These are phyloP conservation scores for Barnettozyma hawaiiensis DNA, from an alignment of 1,139 yeast genomes.

Conservation along the genomic window DNA sequence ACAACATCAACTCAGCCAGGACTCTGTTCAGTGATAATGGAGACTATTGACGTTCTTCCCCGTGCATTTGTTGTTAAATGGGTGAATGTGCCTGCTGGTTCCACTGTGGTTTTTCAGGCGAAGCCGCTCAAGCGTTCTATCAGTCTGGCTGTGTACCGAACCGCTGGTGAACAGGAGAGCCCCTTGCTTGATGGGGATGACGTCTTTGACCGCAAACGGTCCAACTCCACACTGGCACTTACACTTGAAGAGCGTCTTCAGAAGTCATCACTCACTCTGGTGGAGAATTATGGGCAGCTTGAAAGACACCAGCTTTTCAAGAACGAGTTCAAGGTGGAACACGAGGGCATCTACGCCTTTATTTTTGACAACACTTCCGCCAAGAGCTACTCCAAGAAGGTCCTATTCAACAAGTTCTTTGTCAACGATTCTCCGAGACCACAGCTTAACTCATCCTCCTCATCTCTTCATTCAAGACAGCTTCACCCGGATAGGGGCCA, in stretches of 20 bases:
- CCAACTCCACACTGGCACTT: constrained; percentile 28
- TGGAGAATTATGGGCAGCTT: constrained; percentile 43
- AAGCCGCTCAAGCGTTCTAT: constrained; percentile 84
- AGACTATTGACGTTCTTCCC: constrained; percentile 83
- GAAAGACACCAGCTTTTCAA: constrained; percentile 53
- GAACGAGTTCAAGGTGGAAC: constrained; percentile 53
- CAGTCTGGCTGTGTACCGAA: constrained; percentile 35
- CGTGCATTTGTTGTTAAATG: constrained; percentile 87
- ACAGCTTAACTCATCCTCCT: constrained; percentile 17
- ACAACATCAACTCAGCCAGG: background rate
- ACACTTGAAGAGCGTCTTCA: constrained; percentile 36
- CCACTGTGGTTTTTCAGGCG: constrained; percentile 69
- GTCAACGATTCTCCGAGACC: constrained; percentile 17
- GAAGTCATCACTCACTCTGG: constrained; percentile 34
- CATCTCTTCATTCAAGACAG: constrained; percentile 10
- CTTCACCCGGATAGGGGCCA: constrained; percentile 49
- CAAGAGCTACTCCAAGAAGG: constrained; percentile 76
- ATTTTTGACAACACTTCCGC: constrained; percentile 91
- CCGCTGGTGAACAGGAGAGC: background rate
- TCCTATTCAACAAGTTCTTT: constrained; percentile 49
- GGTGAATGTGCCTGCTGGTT: constrained; percentile 70
- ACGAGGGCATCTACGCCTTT: constrained; percentile 64
- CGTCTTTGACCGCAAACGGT: constrained; percentile 18
- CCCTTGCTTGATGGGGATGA: constrained; percentile 1
- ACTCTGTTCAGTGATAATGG: constrained; percentile 41